Base-by-base conservation (phyloP, 208 protist genomes). In the Leishmania martiniquensis region DNA sequence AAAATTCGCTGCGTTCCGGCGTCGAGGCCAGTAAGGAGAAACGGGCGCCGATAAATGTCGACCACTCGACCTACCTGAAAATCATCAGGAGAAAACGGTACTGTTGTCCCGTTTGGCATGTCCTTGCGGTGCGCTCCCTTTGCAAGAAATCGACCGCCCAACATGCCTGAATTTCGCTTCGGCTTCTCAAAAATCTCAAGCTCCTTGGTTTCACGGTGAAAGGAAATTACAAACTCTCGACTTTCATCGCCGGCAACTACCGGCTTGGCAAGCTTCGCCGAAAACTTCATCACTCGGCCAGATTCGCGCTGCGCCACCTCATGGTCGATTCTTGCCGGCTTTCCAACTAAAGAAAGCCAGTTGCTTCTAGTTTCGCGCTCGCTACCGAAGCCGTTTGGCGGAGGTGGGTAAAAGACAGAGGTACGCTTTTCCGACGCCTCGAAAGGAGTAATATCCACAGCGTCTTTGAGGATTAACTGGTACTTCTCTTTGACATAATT, bases 81-180 rank as follows among this genome's bases (percentile, higher is more conserved):
- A 72, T 98, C 90, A 4, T 70, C 59, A 20, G 89, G 84, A n/a
- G 76, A 72, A 59, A 93, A 97, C 15, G 69, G 89, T 37, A 86
- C 82, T n/a, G 80, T 94, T 7, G 84, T 87, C 22, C 92, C 91
- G 71, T 96, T 90, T 0, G 83, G 80, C 66, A 96, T 80, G 34
- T 76, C 67, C 76, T 95, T 95, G 66, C 78, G 86, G 78, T 98
- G 86, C 65, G 87, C 70, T 9, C 89, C 90, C 77, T 95, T 94
- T 32, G 88, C 79, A 39, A 99, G 91, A 82, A 98, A 99, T 15
- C 93, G 91, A 3, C 97, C 97, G 32, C 88, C 94, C 49, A 96
- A 59, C 82, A 97, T 96, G 37, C 97, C 97, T 0, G 93, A 95
- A 83, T 98, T 98, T 22, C 91, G 82, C 39, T 79, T 71, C 10